phyloP scores from a whole-genome alignment of 768 basidiomycete genomes.

The Pleurotus djamor region DNA sequence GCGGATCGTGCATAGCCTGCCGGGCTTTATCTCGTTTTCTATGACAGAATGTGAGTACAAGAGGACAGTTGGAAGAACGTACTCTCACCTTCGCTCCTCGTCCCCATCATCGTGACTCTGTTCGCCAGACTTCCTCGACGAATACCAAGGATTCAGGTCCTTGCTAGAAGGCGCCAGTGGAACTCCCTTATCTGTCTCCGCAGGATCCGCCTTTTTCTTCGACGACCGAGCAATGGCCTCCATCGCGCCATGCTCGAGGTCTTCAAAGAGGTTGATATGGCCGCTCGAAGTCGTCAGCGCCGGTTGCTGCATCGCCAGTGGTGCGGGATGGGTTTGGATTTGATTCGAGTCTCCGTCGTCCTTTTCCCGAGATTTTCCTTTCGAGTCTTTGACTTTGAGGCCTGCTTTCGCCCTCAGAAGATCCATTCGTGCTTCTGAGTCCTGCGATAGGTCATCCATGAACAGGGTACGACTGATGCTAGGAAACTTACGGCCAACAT shows the following conservation, averaged over 20 bases:
- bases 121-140: slow-evolving; percentile 23
- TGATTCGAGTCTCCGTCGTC: slow-evolving; percentile 26
- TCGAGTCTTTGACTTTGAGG: slow-evolving; percentile 20
- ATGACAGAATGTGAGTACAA: neutral
- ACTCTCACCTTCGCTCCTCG: slow-evolving; percentile 35
- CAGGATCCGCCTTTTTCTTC: slow-evolving; percentile 42
- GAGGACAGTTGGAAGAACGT: slow-evolving; percentile 4
- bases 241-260: slow-evolving; percentile 63
- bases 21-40: slow-evolving; percentile 64
- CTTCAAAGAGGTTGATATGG: slow-evolving; percentile 85
- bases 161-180: slow-evolving; percentile 72
- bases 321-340: slow-evolving; percentile 10
- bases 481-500: slow-evolving; percentile 60
- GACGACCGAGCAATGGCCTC: slow-evolving; percentile 40
- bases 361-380: slow-evolving; percentile 30
- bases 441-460: slow-evolving; percentile 38
- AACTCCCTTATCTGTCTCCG: slow-evolving; percentile 68
- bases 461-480: neutral
- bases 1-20: slow-evolving; percentile 57
- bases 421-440: slow-evolving; percentile 77
- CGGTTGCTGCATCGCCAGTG: slow-evolving; percentile 12
- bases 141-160: slow-evolving; percentile 85
- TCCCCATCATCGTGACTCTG: slow-evolving; percentile 20
- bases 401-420: slow-evolving; percentile 64
- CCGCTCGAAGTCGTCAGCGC: slow-evolving; percentile 49